Evolutionary conservation across 352 stramenopile species (phyloP).

Genomic region (Saprolegnia parasitica): DNA sequence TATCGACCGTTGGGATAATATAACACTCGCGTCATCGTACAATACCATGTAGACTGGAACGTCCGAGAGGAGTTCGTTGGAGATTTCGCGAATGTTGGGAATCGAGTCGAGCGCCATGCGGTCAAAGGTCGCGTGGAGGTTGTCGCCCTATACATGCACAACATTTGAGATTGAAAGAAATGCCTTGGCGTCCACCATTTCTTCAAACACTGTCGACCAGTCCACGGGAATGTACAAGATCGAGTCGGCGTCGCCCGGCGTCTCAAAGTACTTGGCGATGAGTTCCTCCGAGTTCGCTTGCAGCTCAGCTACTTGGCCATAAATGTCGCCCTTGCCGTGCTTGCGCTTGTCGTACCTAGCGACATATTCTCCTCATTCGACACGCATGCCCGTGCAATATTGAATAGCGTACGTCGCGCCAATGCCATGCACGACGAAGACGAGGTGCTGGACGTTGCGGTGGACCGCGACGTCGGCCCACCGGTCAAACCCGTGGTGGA

Average conservation of each 20-base stretch:
- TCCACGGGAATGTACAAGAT: conserved; percentile 83
- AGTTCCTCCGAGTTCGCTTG: neutral
- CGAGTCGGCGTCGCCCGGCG: neutral
- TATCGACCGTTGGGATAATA: neutral
- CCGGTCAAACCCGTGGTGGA: conserved; percentile 78
- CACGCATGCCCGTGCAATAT: neutral
- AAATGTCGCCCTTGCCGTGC: conserved; percentile 61
- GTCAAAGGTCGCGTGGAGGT: conserved; percentile 35
- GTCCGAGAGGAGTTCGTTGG: conserved; percentile 63
- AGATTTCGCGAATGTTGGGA: conserved; percentile 87
- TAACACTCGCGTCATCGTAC: too few species aligned
- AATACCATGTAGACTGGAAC: conserved; percentile 28
- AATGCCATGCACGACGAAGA: conserved; percentile 87
- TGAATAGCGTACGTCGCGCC: conserved; percentile 41
- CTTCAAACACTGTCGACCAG: conserved; percentile 37
- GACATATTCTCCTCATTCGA: neutral
- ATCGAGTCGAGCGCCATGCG: conserved; percentile 63
- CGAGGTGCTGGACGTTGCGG: conserved; percentile 77
- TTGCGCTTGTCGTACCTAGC: conserved; percentile 19
- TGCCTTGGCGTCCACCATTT: conserved; percentile 16
- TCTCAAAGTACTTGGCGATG: conserved; percentile 8
- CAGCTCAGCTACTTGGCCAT: neutral
- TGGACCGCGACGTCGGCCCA: conserved; percentile 52
- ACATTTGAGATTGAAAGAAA: neutral
- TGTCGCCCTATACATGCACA: conserved; percentile 31